Conservation (phyloP, 495 filamentous ascomycete species). For the Lentithecium fluviatile region DNA sequence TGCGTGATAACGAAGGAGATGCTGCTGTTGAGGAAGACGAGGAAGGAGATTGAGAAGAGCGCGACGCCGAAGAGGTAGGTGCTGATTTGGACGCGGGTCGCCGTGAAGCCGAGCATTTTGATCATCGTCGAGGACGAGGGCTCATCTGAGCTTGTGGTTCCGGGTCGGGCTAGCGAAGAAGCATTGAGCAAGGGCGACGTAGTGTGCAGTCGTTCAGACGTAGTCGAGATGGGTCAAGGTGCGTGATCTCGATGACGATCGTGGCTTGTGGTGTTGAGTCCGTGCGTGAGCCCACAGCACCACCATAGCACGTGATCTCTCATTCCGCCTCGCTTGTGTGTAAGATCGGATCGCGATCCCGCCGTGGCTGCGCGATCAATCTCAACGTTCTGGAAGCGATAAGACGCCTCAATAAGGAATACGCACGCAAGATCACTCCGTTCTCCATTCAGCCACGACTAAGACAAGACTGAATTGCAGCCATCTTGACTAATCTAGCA, state of each 20-base stretch:
- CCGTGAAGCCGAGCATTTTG: constrained; percentile 51
- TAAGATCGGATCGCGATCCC: no score
- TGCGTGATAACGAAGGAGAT: constrained; percentile 94
- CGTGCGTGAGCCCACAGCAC: neutral
- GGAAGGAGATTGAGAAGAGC: constrained; percentile 92
- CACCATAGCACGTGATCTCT: neutral
- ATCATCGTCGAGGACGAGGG: no score
- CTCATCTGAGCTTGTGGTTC: no score
- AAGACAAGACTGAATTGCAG: neutral
- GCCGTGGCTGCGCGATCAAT: constrained; percentile 2
- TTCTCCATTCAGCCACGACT: no score
- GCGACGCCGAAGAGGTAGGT: constrained; percentile 88
- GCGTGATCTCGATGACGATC: neutral
- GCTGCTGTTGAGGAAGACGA: constrained; percentile 94
- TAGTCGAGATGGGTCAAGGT: neutral
- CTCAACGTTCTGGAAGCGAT: neutral
- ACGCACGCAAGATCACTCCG: no score
- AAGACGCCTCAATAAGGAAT: no score
- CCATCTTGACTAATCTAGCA: no score
- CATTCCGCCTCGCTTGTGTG: neutral
- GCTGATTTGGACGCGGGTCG: constrained; percentile 69
- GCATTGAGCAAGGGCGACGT: neutral
- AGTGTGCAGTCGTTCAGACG: neutral
- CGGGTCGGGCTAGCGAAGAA: neutral
- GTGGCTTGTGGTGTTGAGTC: neutral